Conservation (phyloP, 2,329 filamentous ascomycete species). For the Paradendryphiella salina region DNA sequence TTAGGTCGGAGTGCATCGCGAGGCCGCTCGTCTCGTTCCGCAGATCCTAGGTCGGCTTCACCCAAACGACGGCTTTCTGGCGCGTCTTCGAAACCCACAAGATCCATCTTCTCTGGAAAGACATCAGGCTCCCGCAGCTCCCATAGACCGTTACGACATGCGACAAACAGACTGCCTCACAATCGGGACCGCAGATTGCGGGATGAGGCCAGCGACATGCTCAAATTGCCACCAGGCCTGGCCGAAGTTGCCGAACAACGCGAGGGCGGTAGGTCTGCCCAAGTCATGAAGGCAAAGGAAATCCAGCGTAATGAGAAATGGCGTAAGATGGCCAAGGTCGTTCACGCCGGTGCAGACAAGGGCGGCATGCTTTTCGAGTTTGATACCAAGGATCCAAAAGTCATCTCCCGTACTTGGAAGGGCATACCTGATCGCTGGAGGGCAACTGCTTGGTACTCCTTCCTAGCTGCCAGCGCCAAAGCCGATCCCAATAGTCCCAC, state of each 20-base stretch:
- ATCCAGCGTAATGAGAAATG: conserved; percentile 67
- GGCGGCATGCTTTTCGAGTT: conserved; percentile 75
- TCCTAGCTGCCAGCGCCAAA: conserved; percentile 76
- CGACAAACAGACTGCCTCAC: conserved; percentile 57
- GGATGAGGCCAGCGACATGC: conserved; percentile 67
- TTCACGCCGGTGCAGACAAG: conserved; percentile 54
- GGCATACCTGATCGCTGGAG: conserved; percentile 97
- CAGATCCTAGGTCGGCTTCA: conserved; percentile 46
- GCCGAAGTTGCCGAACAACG: conserved; percentile 51
- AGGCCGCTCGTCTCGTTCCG: conserved; percentile 49
- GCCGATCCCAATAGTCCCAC: conserved; percentile 63
- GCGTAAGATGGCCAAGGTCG: conserved; percentile 64
- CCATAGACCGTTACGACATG: conserved; percentile 54
- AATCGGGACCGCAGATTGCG: conserved; percentile 59
- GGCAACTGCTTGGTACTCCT: conserved; percentile 90
- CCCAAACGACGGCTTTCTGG: conserved; percentile 48
- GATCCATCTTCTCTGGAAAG: conserved; percentile 43
- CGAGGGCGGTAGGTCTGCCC: conserved; percentile 54
- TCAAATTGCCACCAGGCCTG: conserved; percentile 60
- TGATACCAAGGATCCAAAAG: conserved; percentile 73
- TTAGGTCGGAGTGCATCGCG: conserved; percentile 56
- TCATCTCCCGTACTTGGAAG: conserved; percentile 94
- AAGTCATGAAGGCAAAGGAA: conserved; percentile 60
- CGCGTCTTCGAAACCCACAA: conserved; percentile 50
- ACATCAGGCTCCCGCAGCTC: conserved; percentile 49